Evolutionary conservation across 345 rosid species (phyloP).

Genomic region (Citrus hindsii): DNA sequence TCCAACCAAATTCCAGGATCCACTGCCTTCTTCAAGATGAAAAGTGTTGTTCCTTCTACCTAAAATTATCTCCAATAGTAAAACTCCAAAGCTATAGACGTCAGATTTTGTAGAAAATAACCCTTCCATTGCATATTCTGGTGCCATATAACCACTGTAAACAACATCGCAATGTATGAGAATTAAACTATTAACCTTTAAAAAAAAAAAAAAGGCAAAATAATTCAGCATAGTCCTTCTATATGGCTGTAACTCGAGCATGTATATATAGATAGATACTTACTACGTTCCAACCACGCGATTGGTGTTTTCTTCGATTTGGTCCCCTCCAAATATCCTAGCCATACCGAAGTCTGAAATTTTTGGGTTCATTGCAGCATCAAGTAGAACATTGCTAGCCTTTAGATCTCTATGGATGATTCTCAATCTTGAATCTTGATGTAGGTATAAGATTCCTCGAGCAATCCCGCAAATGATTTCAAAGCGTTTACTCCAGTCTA

Average conservation of each 20-base stretch:
- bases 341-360: slow-evolving; percentile 75
- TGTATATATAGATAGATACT: slow-evolving; percentile 4
- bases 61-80: slow-evolving; percentile 56
- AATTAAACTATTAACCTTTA: not conserved
- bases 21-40: slow-evolving; percentile 15
- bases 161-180: not conserved
- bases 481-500: slow-evolving; percentile 56
- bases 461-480: slow-evolving; percentile 57
- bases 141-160: slow-evolving; percentile 76
- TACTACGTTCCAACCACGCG: slow-evolving; percentile 75
- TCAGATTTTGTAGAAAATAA: slow-evolving; percentile 66
- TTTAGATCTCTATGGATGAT: slow-evolving; percentile 78
- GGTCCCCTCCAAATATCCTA: slow-evolving; percentile 48
- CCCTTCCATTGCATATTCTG: slow-evolving; percentile 69
- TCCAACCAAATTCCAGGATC: slow-evolving; percentile 38
- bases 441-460: slow-evolving; percentile 69
- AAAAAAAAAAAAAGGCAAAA: not conserved
- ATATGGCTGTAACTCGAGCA: not conserved
- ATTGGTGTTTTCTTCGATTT: slow-evolving; percentile 45
- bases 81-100: slow-evolving; percentile 62
- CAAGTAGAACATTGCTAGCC: slow-evolving; percentile 57
- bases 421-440: slow-evolving; percentile 68
- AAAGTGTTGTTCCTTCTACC: slow-evolving; percentile 38
- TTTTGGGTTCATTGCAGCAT: slow-evolving; percentile 47
- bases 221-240: not conserved